Evolutionary conservation across 441 rosid genomes (phyloP).

Genomic region (Populus hybrid): DNA sequence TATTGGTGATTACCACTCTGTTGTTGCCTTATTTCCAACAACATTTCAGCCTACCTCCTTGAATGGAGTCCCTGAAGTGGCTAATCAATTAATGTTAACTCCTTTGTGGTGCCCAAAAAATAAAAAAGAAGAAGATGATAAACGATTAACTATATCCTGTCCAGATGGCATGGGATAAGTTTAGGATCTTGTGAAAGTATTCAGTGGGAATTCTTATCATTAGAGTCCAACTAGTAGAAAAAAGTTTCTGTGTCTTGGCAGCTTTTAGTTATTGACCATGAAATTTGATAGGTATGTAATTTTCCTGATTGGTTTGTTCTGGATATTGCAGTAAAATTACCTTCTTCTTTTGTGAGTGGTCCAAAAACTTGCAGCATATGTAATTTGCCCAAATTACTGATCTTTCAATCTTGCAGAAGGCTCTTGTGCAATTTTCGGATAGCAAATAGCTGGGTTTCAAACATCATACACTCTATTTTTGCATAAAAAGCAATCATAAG

Average conservation of each 20-base stretch:
- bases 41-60: neutral
- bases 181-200: neutral
- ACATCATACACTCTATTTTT: slow-evolving; percentile 17
- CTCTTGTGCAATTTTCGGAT: slow-evolving; percentile 21
- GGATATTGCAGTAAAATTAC: neutral
- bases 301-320: neutral
- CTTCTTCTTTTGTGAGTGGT: slow-evolving; percentile 9
- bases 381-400: slow-evolving; percentile 1
- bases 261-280: neutral
- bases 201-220: neutral
- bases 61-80: neutral
- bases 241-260: neutral
- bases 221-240: neutral
- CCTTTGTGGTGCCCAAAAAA: neutral
- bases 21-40: too few relatives aligned
- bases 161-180: neutral
- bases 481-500: slow-evolving; percentile 17
- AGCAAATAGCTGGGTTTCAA: slow-evolving; percentile 19
- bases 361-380: neutral
- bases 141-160: neutral
- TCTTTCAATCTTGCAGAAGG: slow-evolving; percentile 22
- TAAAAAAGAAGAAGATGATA: neutral
- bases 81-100: neutral
- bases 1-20: too few relatives aligned
- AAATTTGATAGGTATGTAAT: neutral